Base-by-base conservation (phyloP, 805 yeast species). In the Starmera quercuum region DNA sequence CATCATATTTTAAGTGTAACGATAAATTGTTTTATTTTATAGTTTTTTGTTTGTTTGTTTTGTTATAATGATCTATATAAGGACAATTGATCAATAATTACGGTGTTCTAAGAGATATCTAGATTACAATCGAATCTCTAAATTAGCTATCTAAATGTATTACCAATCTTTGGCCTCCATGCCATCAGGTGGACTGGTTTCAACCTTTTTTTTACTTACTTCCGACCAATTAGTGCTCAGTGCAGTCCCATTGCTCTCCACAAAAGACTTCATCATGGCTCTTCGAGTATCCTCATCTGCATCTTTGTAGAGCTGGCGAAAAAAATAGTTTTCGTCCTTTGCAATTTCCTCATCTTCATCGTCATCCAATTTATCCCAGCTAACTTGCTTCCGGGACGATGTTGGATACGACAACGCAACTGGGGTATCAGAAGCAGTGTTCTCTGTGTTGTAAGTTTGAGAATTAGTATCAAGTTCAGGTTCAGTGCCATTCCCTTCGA, bases 191-290 rank as follows among this genome's bases (percentile, higher is more conserved):
- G 53, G 52, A 29, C 41, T 15, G 9, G 45, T 42, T 14, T 51
- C 52, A 29, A 81, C 82, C 15, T 56, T 66, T 38, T 74, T 75
- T 36, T 71, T 65, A 25, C 73, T 65, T 2, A 94, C 97, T 39
- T 86, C 95, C 9, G 62, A 71, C 99, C 99, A 92, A 52, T 85
- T 83, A 4, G 98, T 92, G 30, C 95, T 84, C 38, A 92, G 64
- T 2, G 95, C 75, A 0, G 98, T 92, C 15, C 99, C 99, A 47
- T 83, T 82, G 46, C 95, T 83, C 58, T 92, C 96, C n/a, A 75
- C 67, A 49, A 73, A 92, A 34, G 95, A 84, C 61, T 92, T 92
- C 95, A 85, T 82, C 97, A 92, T 92, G 2, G 99, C 99, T 33
- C 94, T 67, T 45, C 66, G 66, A 1, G 95, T 80, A 48, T 92